Evolutionary conservation across 345 rosid genomes (phyloP).

Genomic region (Clarkia xantiana): DNA sequence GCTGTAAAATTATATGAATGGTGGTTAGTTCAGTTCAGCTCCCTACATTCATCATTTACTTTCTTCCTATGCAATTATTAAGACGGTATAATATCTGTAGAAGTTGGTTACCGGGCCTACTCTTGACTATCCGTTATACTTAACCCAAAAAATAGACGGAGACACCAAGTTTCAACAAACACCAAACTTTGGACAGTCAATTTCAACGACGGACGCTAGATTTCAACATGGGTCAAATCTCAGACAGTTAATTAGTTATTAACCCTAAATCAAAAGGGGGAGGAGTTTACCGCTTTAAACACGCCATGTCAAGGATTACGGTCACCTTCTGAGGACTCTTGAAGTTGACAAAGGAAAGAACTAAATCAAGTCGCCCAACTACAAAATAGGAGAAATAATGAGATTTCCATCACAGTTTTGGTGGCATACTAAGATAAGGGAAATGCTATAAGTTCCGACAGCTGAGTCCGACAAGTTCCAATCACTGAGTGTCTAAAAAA

Average conservation of each 20-base stretch:
- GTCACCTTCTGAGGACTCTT: slow-evolving; percentile 32
- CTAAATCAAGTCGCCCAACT: slow-evolving; percentile 65
- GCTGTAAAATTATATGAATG: slow-evolving; percentile 18
- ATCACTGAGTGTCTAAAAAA: too few relatives aligned
- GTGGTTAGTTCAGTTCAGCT: too few relatives aligned
- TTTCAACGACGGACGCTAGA: too few relatives aligned
- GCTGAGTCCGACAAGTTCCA: too few relatives aligned
- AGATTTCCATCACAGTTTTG: not conserved
- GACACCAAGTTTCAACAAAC: too few relatives aligned
- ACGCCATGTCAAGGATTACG: slow-evolving; percentile 43
- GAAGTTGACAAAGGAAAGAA: slow-evolving; percentile 38
- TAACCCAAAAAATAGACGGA: too few relatives aligned
- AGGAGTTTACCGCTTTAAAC: slow-evolving; percentile 45
- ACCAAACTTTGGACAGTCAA: too few relatives aligned
- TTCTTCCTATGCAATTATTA: not conserved
- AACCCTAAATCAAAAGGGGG: not conserved
- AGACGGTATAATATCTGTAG: too few relatives aligned
- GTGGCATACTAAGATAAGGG: not conserved
- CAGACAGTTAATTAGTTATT: too few relatives aligned
- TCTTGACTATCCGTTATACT: too few relatives aligned
- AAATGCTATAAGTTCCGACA: not conserved
- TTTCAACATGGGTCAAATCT: too few relatives aligned
- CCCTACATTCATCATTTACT: not conserved
- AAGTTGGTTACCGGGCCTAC: too few relatives aligned
- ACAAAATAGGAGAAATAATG: slow-evolving; percentile 13